phyloP scores from a whole-genome alignment of 495 filamentous ascomycete species.

The Talaromyces adpressus region DNA sequence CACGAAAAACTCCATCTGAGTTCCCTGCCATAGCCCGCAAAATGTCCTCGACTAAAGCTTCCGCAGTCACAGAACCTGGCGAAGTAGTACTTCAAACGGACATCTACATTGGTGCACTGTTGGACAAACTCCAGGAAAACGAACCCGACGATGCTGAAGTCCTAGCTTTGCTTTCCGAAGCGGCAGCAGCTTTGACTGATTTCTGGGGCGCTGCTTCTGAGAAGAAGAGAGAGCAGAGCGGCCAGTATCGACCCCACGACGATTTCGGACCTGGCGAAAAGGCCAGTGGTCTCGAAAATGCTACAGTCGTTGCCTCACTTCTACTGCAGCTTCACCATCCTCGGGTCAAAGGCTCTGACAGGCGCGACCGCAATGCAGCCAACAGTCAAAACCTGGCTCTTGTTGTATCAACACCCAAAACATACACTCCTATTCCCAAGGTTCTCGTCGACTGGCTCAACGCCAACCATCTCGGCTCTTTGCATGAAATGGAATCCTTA shows the following conservation, averaged over 20 bases:
- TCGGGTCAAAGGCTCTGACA: conserved; percentile 23
- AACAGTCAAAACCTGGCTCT: conserved; percentile 19
- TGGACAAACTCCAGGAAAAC: conserved; percentile 48
- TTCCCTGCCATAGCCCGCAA: conserved; percentile 42
- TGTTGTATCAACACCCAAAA: conserved; percentile 23
- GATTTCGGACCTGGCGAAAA: conserved; percentile 56
- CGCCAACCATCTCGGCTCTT: conserved; percentile 55
- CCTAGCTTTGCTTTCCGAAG: conserved; percentile 45
- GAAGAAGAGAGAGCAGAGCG: conserved; percentile 33
- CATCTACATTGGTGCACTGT: conserved; percentile 35
- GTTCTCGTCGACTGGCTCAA: conserved; percentile 75
- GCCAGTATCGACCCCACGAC: conserved; percentile 39
- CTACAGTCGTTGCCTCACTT: conserved; percentile 63
- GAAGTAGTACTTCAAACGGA: conserved; percentile 41
- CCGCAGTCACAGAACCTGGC: conserved; percentile 31
- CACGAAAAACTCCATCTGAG: conserved; percentile 39
- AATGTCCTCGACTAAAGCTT: conserved; percentile 25
- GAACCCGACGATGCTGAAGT: conserved; percentile 48
- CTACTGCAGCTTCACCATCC: conserved; percentile 72
- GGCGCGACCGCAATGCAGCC: conserved; percentile 11
- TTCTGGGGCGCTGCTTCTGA: conserved; percentile 48
- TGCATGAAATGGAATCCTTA: conserved; percentile 52
- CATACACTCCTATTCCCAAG: conserved; percentile 53
- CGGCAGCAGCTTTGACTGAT: conserved; percentile 44
- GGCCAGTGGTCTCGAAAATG: conserved; percentile 56